A percentile compares a stretch with the other conserved stretches of the same genome.
These are phyloP conservation scores for Trametes cubensis DNA, from an alignment of 768 basidiomycete genomes.

Conservation along the genomic window DNA sequence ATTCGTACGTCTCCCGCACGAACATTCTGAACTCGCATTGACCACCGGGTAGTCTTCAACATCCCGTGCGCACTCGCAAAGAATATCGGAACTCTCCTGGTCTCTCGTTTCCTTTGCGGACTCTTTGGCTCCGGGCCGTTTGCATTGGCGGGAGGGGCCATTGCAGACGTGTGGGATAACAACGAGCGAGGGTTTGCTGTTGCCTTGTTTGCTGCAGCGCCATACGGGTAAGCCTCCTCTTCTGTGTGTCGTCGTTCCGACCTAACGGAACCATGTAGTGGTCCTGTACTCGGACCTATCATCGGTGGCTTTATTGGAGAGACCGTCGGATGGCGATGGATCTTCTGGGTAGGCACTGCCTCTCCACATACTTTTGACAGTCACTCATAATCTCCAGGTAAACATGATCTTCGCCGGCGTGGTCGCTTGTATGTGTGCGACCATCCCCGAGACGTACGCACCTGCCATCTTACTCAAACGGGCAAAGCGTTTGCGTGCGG, in stretches of 20 bases:
- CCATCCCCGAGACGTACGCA: slow-evolving; percentile 52
- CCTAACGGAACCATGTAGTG: slow-evolving; percentile 8
- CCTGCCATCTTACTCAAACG: slow-evolving; percentile 45
- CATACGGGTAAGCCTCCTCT: slow-evolving; percentile 33
- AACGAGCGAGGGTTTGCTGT: slow-evolving; percentile 45
- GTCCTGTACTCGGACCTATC: slow-evolving; percentile 54
- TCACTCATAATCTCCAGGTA: slow-evolving; percentile 14
- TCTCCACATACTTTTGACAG: too few relatives aligned
- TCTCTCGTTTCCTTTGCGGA: slow-evolving; percentile 46
- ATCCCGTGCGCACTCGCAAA: slow-evolving; percentile 43
- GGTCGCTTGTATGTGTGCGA: slow-evolving; percentile 30
- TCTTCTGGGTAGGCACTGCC: slow-evolving; percentile 33
- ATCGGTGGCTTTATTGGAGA: slow-evolving; percentile 50
- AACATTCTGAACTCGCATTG: background rate
- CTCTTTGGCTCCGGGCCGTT: slow-evolving; percentile 42
- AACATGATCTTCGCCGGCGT: slow-evolving; percentile 46
- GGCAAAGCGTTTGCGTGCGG: slow-evolving; percentile 42
- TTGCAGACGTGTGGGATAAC: slow-evolving; percentile 41
- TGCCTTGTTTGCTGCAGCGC: slow-evolving; percentile 44
- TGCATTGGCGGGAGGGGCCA: slow-evolving; percentile 39
- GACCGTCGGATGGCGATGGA: slow-evolving; percentile 42
- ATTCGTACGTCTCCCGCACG: slow-evolving; percentile 19
- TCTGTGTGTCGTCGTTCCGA: too few relatives aligned
- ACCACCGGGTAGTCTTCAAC: slow-evolving; percentile 34
- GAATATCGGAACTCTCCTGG: slow-evolving; percentile 43